phyloP scores from a whole-genome alignment of 2,329 filamentous ascomycete species.

The Periconia sp. region DNA sequence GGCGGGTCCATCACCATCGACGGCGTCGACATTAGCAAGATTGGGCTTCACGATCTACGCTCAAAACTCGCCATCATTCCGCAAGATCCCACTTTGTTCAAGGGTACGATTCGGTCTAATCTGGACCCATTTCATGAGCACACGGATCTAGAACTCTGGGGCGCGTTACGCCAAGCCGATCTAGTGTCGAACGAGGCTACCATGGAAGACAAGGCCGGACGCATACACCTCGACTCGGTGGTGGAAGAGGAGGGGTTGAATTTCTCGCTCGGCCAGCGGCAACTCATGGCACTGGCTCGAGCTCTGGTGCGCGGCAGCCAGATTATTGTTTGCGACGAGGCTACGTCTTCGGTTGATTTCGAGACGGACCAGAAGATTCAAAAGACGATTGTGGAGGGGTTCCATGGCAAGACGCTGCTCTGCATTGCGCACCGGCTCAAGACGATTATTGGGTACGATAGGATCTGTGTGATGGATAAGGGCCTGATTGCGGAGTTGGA shows the following conservation, averaged over 20 bases:
- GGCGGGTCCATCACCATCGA: constrained; percentile 57
- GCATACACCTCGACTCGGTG: constrained; percentile 80
- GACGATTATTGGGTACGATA: constrained; percentile 92
- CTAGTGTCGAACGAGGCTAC: constrained; percentile 62
- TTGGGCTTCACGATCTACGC: constrained; percentile 77
- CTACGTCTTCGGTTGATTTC: constrained; percentile 91
- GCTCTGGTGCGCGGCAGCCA: constrained; percentile 85
- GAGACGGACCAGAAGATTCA: constrained; percentile 98
- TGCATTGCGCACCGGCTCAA: constrained; percentile 91
- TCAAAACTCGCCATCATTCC: constrained; percentile 82
- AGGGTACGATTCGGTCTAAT: constrained; percentile 78
- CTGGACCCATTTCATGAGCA: constrained; percentile 83
- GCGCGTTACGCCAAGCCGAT: constrained; percentile 76
- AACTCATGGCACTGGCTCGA: constrained; percentile 91
- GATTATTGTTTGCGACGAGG: constrained; percentile 97
- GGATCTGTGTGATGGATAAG: constrained; percentile 95
- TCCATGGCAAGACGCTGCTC: constrained; percentile 83
- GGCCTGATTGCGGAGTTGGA: constrained; percentile 88
- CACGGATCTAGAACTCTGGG: constrained; percentile 78
- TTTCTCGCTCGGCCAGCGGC: constrained; percentile 92
- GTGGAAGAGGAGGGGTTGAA: constrained; percentile 97
- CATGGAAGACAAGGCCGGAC: constrained; percentile 55
- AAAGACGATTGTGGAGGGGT: constrained; percentile 80
- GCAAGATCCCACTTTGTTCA: constrained; percentile 83
- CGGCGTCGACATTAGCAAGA: constrained; percentile 66